Conservation (phyloP, 1,284 basidiomycete genomes). For the Ceraceosorus bombacis region DNA sequence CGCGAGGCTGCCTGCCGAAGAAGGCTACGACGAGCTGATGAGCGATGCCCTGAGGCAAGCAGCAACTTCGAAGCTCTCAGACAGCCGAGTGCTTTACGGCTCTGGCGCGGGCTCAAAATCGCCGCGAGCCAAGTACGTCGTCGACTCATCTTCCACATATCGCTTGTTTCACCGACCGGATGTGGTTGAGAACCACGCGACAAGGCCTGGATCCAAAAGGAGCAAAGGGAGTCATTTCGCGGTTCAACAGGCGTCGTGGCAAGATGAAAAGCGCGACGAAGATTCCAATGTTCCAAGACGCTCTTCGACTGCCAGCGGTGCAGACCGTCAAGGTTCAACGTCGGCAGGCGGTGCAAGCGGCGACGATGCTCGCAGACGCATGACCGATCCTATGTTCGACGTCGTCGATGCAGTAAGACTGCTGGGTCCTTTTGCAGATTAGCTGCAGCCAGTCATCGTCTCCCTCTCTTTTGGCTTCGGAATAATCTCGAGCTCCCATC, state of each 20-base stretch:
- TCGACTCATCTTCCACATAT: slow-evolving; percentile 38
- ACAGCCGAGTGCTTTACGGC: slow-evolving; percentile 1
- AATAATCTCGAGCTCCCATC: too few relatives aligned
- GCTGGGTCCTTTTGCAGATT: slow-evolving; percentile 29
- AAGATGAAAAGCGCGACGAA: too few relatives aligned
- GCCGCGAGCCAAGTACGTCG: slow-evolving; percentile 29
- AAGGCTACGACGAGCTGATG: slow-evolving; percentile 15
- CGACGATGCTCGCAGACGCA: slow-evolving; percentile 21
- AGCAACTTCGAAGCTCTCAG: slow-evolving; percentile 31
- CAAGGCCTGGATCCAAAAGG: background rate
- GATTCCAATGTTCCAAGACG: too few relatives aligned
- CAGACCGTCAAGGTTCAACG: slow-evolving; percentile 11
- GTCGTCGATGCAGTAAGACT: slow-evolving; percentile 43
- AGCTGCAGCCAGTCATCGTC: too few relatives aligned
- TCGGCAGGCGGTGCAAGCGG: slow-evolving; percentile 20
- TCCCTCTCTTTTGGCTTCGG: too few relatives aligned
- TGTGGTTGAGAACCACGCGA: slow-evolving; percentile 27
- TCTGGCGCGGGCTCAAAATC: slow-evolving; percentile 7
- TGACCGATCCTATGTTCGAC: slow-evolving; percentile 39
- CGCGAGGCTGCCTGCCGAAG: slow-evolving; percentile 1
- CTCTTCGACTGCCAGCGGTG: slow-evolving; percentile 13
- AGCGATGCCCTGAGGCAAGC: slow-evolving; percentile 17
- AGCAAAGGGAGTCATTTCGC: slow-evolving; percentile 11
- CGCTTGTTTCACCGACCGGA: slow-evolving; percentile 33
- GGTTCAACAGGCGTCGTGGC: slow-evolving; percentile 9